Base-by-base conservation (phyloP, 306 rosid species). In the Corylus americana region DNA sequence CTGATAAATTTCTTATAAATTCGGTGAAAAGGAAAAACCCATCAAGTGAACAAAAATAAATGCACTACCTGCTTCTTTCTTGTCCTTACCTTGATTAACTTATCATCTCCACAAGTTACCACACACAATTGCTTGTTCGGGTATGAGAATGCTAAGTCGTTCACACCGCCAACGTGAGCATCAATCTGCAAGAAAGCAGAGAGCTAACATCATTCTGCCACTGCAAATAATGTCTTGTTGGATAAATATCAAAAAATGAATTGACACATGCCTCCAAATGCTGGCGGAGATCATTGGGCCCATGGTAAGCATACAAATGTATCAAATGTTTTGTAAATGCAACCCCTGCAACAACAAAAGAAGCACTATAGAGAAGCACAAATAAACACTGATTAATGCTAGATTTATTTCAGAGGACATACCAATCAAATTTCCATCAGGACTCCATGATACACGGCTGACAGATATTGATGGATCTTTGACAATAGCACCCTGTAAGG, bases 41-140 rank as follows among this genome's bases (percentile, higher is more conserved):
- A 4, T 67, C 27, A 17, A 67, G 50, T 0, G 17, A 67, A 77
- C 44, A 48, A 77, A 78, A 80, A 58, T 51, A 75, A 18, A 67
- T 67, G 18, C 50, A 67, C 29, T 18, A 8, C 13, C 72, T 10
- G 1, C 4, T 35, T 64, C n/a, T 39, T 59, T 17, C 51, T 42
- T 14, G 64, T 47, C 54, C 77, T 64, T 71, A 94, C 98, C 97
- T 89, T 94, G 84, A 94, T 92, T 77, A 90, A 81, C 78, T 90
- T 92, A 70, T 94, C 98, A 73, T 92, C 96, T 59, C 98, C 98
- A 77, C 98, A 92, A 44, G 98, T 88, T 76, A 94, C 91, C 63
- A 94, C 83, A 77, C 92, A 92, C 8, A 88, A 89, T 82, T 92
- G 93, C 64, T 88, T 90, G 74, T 92, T 89, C 48, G 92, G 96